These are phyloP conservation scores for Lactuca sativa DNA, from an alignment of 129 eudicot genomes.

Conservation along the genomic window DNA sequence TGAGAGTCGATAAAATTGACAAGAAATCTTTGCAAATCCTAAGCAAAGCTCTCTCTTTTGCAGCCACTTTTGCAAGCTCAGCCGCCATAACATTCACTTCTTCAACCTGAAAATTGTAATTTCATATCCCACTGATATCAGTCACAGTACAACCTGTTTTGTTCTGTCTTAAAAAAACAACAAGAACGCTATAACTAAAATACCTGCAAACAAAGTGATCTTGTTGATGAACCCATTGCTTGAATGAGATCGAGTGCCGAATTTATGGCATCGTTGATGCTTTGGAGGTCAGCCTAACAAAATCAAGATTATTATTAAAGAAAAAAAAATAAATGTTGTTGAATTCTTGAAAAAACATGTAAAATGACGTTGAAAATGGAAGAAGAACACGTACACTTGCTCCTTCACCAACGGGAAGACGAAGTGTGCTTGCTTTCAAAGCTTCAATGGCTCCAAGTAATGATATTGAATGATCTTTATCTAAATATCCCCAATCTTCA, in stretches of 20 bases:
- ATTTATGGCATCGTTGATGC: slow-evolving; percentile 80
- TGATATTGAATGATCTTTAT: slow-evolving; percentile 69
- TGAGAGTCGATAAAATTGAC: slow-evolving; percentile 67
- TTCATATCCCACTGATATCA: background rate
- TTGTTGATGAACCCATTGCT: slow-evolving; percentile 60
- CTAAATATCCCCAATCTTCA: slow-evolving; percentile 85
- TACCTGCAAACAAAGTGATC: slow-evolving; percentile 68
- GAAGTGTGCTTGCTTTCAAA: slow-evolving; percentile 95
- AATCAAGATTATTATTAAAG: background rate
- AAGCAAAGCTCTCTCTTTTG: slow-evolving; percentile 63
- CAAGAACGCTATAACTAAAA: slow-evolving; percentile 1
- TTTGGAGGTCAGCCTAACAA: slow-evolving; percentile 70
- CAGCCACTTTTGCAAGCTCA: slow-evolving; percentile 65
- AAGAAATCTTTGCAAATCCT: slow-evolving; percentile 69
- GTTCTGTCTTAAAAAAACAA: background rate
- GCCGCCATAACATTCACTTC: slow-evolving; percentile 59
- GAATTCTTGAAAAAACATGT: slow-evolving; percentile 9
- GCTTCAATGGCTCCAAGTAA: slow-evolving; percentile 93
- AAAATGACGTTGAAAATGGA: slow-evolving; percentile 9
- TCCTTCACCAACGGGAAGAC: slow-evolving; percentile 83
- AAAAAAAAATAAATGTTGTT: background rate
- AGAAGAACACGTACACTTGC: slow-evolving; percentile 61
- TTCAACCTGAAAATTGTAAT: slow-evolving; percentile 53
- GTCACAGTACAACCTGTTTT: background rate
- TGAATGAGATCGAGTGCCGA: slow-evolving; percentile 87